phyloP scores from a whole-genome alignment of 208 protist species.

The Leishmania gerbilli region DNA sequence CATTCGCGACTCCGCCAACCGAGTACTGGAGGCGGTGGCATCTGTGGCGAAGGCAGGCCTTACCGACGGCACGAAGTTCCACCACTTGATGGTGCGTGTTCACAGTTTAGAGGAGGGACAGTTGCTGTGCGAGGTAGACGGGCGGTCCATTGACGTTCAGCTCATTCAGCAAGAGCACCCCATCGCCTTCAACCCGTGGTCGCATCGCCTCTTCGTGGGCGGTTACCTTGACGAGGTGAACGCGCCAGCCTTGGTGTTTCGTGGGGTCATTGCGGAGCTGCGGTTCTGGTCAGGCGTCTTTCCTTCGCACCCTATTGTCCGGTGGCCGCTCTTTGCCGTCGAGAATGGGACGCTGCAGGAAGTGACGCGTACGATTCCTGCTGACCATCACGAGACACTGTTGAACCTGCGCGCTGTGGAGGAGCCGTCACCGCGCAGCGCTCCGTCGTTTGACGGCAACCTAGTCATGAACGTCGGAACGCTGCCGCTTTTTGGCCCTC shows the following conservation, averaged over 20 bases:
- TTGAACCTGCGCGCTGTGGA: constrained; percentile 51
- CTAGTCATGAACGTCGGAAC: constrained; percentile 82
- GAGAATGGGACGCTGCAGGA: constrained; percentile 60
- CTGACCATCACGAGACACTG: constrained; percentile 80
- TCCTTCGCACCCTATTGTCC: constrained; percentile 49
- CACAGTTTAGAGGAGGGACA: constrained; percentile 80
- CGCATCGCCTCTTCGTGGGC: constrained; percentile 86
- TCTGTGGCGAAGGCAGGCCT: constrained; percentile 33
- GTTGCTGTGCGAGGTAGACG: constrained; percentile 74
- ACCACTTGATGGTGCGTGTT: constrained; percentile 80
- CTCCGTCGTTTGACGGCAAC: constrained; percentile 78
- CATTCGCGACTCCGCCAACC: constrained; percentile 80
- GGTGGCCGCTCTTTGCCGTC: constrained; percentile 74
- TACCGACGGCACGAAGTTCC: constrained; percentile 44
- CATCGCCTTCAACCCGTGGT: constrained; percentile 87
- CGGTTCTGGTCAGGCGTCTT: constrained; percentile 69
- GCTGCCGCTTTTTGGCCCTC: constrained; percentile 71
- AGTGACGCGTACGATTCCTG: constrained; percentile 68
- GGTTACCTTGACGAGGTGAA: constrained; percentile 79
- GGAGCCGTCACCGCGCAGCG: constrained; percentile 51
- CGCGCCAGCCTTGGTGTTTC: constrained; percentile 58
- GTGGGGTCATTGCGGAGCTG: constrained; percentile 74
- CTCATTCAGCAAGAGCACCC: constrained; percentile 88
- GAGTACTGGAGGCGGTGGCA: constrained; percentile 80
- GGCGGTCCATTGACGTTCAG: constrained; percentile 46